Evolutionary conservation across 192 early-diverging fungal genomes (phyloP).

Genomic region (Backusella mclennaniae): DNA sequence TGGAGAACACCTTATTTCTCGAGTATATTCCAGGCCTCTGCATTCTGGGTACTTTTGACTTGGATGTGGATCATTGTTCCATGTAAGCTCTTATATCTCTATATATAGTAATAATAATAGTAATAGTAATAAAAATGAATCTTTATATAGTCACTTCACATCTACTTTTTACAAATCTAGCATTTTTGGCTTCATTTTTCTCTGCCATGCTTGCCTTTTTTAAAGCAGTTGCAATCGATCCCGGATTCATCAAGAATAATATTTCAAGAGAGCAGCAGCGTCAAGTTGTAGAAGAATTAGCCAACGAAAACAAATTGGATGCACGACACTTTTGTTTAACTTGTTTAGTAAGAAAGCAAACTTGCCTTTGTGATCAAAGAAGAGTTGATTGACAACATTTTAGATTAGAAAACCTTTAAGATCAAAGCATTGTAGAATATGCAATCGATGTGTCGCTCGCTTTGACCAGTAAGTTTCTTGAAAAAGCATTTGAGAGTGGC

Average conservation of each 20-base stretch:
- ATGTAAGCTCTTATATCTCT: constrained; percentile 37
- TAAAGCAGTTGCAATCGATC: constrained; percentile 65
- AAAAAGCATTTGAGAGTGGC: neutral
- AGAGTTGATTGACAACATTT: neutral
- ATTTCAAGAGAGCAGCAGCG: constrained; percentile 40
- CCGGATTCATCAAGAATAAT: constrained; percentile 74
- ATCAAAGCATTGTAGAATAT: constrained; percentile 93
- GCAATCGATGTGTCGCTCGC: constrained; percentile 88
- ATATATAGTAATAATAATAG: too few relatives aligned
- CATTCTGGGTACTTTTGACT: constrained; percentile 65
- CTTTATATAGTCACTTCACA: constrained; percentile 55
- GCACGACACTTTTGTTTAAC: constrained; percentile 83
- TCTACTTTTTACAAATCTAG: constrained; percentile 58
- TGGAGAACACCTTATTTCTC: constrained; percentile 81
- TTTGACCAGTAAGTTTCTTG: constrained; percentile 79
- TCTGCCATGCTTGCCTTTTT: constrained; percentile 78
- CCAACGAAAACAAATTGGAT: constrained; percentile 66
- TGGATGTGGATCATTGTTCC: constrained; percentile 69
- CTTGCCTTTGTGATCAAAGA: too few relatives aligned
- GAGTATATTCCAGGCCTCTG: constrained; percentile 83
- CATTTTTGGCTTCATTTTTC: constrained; percentile 62
- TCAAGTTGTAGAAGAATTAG: constrained; percentile 59
- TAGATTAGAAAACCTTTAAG: constrained; percentile 81
- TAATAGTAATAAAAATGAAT: too few relatives aligned
- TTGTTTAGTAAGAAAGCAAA: constrained; percentile 56